Conservation (phyloP, 148 eudicot genomes). For the Chenopodium berlandieri region DNA sequence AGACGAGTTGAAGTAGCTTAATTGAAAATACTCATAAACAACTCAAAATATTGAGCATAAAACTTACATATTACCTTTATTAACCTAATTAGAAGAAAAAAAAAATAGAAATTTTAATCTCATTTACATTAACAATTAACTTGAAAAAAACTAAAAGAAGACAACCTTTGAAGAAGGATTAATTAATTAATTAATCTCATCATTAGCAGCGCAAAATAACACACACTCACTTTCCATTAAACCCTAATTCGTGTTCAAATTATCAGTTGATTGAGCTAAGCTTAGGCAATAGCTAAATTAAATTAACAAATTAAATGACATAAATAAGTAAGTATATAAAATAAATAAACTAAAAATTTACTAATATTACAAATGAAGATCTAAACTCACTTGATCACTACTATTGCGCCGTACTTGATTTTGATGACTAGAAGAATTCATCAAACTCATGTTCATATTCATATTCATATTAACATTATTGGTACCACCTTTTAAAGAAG, state of each 20-base stretch:
- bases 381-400: conserved; percentile 91
- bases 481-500: neutral
- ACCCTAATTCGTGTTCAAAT: neutral
- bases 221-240: neutral
- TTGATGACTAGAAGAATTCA: conserved; percentile 19
- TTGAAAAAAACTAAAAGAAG: neutral
- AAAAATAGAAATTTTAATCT: neutral
- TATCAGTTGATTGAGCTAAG: neutral
- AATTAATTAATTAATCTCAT: neutral
- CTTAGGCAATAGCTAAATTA: neutral
- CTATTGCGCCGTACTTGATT: conserved; percentile 35
- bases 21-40: neutral
- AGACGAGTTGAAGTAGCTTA: neutral
- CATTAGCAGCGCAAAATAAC: neutral
- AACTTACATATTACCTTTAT: neutral
- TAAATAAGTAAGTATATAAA: neutral
- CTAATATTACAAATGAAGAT: conserved; percentile 68
- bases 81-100: neutral
- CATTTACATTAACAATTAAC: neutral
- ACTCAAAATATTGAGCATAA: neutral
- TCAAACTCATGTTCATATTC: neutral
- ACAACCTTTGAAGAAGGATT: conserved; percentile 5
- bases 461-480: neutral
- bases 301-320: neutral
- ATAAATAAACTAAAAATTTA: neutral